Evolutionary conservation across 2,329 filamentous ascomycete species (phyloP).

Genomic region (Fusarium irregulare): DNA sequence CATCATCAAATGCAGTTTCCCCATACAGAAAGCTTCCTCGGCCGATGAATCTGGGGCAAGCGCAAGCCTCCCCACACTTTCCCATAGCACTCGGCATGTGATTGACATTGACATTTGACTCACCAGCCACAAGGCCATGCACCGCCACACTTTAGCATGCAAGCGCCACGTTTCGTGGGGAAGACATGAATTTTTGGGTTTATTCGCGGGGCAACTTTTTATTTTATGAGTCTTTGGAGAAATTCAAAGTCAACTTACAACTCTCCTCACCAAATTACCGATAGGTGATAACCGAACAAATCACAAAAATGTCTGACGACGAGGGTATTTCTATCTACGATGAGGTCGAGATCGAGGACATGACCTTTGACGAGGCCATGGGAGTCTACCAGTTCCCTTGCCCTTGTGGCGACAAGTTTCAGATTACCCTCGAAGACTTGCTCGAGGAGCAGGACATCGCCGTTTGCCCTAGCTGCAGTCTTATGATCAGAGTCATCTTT

Average conservation of each 20-base stretch:
- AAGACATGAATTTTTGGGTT: constrained; percentile 28
- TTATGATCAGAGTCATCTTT: constrained; percentile 96
- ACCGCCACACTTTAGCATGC: constrained; percentile 14
- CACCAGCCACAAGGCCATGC: constrained; percentile 4
- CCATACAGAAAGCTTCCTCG: constrained; percentile 44
- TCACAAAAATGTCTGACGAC: constrained; percentile 68
- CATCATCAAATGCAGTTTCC: constrained; percentile 23
- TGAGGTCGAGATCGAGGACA: constrained; percentile 98
- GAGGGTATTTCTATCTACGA: constrained; percentile 82
- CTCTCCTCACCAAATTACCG: not conserved
- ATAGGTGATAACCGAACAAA: not conserved
- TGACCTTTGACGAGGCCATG: constrained; percentile 85
- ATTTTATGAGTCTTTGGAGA: constrained; percentile 11
- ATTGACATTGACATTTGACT: constrained; percentile 45
- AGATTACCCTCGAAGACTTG: constrained; percentile 86
- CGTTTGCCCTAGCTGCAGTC: constrained; percentile 96
- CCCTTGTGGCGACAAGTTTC: constrained; percentile 96
- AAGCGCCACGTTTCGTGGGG: constrained; percentile 37
- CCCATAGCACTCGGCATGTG: constrained; percentile 43
- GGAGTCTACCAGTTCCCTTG: constrained; percentile 97
- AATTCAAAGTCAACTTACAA: constrained; percentile 1
- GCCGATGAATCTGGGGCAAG: constrained; percentile 46
- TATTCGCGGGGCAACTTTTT: constrained; percentile 46
- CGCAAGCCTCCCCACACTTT: constrained; percentile 42
- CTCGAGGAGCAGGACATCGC: constrained; percentile 91